Evolutionary conservation across 2,329 filamentous ascomycete genomes (phyloP), one percentile per base, ranked within the genome.

Genomic region (Paradendryphiella salina): DNA sequence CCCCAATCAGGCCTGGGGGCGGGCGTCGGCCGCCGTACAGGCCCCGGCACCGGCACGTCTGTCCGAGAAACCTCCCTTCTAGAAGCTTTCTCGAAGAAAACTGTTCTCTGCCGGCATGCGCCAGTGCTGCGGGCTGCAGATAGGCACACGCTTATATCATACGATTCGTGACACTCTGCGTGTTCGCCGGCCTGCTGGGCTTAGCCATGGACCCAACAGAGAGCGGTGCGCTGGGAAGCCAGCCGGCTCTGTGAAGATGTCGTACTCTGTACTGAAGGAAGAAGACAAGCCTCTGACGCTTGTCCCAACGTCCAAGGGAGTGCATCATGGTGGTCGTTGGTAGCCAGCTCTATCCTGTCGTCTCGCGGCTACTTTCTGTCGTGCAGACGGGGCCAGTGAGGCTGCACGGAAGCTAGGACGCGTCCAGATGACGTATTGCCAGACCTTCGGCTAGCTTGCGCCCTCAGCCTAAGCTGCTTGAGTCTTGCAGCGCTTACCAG

Each of bases 1-100:
- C 20, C 20, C 58, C 53, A 61, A 61, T 61, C 43, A 59, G 10
- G 23, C 8, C 13, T 7, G 20, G 21, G 29, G 34, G 49, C 48
- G 36, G 18, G 23, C 43, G 37, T 15, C 38, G 48, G 45, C 23
- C 42, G 35, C 36, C 42, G 20, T 23, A 14, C 31, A 17, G 33
- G 31, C 39, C 32, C 20, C 18, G 33, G 9, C 14, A 14, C 33
- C 28, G 28, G 40, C 28, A 13, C 17, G 28, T 40, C 35, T 26
- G 36, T 8, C 47, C 41, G 47, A 46, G 35, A 38, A 52, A 34
- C 39, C 5, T 42, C 33, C 39, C 49, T 39, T 52, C 49, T 52
- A 52, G 49, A 52, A 52, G 49, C 31, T 13, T 31, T 26, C 21
- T 48, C 15, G 49, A 52, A 52, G 44, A 38, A 48, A 43, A 26